Conservation (phyloP, 352 stramenopile species). For the Phytophthora aleatoria region DNA sequence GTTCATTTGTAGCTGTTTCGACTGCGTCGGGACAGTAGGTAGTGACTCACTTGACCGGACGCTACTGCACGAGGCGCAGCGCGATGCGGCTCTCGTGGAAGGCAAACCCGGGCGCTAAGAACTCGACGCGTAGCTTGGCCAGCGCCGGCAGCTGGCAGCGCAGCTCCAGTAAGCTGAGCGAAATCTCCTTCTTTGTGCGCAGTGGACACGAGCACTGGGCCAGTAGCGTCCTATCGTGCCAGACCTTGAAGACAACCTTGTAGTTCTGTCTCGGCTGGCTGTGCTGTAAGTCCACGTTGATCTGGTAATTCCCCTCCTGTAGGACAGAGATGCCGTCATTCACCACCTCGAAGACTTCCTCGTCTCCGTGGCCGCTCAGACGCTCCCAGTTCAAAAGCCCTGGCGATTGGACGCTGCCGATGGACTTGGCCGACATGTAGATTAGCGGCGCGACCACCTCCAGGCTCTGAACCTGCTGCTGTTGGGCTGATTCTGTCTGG, state of each 20-base stretch:
- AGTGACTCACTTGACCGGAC: not conserved
- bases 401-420: conserved; percentile 42
- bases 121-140: conserved; percentile 49
- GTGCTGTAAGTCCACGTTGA: conserved; percentile 52
- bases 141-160: conserved; percentile 35
- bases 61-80: conserved; percentile 37
- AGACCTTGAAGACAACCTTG: conserved; percentile 45
- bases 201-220: conserved; percentile 43
- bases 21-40: not conserved
- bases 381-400: conserved; percentile 48
- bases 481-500: conserved; percentile 2
- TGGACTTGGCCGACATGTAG: conserved; percentile 41
- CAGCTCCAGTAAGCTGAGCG: conserved; percentile 46
- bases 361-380: conserved; percentile 33
- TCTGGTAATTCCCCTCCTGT: conserved; percentile 42
- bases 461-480: not conserved
- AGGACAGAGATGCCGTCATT: conserved; percentile 39
- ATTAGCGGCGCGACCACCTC: conserved; percentile 33
- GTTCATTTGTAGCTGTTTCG: no score
- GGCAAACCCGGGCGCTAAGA: conserved; percentile 42
- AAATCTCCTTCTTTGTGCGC: conserved; percentile 45
- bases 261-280: conserved; percentile 42
- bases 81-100: conserved; percentile 52
- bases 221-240: conserved; percentile 45
- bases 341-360: conserved; percentile 42